These are phyloP conservation scores for Myxozyma nipponensis DNA, from an alignment of 805 yeast species.

Conservation along the genomic window DNA sequence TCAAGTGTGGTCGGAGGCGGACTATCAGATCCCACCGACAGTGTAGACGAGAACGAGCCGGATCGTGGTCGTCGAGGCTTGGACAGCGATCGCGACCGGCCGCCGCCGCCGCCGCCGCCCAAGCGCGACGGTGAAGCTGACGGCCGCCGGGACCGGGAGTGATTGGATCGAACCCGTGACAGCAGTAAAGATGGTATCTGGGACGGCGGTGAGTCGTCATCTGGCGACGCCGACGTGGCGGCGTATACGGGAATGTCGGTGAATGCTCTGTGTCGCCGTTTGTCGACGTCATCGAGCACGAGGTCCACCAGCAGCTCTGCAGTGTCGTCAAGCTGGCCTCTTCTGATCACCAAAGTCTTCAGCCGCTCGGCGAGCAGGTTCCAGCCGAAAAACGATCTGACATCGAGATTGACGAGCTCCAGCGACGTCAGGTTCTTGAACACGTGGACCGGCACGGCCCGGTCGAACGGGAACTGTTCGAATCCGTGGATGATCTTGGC, in stretches of 20 bases:
- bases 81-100: slow-evolving; percentile 12
- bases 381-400: slow-evolving; percentile 67
- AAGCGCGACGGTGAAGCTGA: slow-evolving; percentile 8
- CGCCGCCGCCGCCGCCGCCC: no score
- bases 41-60: slow-evolving; percentile 8
- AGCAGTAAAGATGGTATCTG: slow-evolving; percentile 2
- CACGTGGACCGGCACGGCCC: slow-evolving; percentile 59
- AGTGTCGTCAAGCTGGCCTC: slow-evolving; percentile 49
- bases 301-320: slow-evolving; percentile 48
- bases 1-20: slow-evolving; percentile 26
- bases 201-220: slow-evolving; percentile 1
- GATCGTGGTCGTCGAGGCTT: slow-evolving; percentile 3
- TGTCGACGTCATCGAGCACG: slow-evolving; percentile 51
- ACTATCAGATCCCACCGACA: slow-evolving; percentile 29
- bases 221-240: background rate
- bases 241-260: slow-evolving; percentile 7
- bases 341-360: slow-evolving; percentile 52
- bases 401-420: slow-evolving; percentile 57
- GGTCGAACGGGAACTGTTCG: slow-evolving; percentile 69
- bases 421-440: slow-evolving; percentile 61
- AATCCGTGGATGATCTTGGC: slow-evolving; percentile 56
- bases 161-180: slow-evolving; percentile 16
- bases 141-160: slow-evolving; percentile 7
- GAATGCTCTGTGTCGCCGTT: slow-evolving; percentile 39
- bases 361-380: slow-evolving; percentile 51